These are phyloP conservation scores for Sporothrix humicola DNA, from an alignment of 2,329 filamentous ascomycete genomes.

Conservation along the genomic window DNA sequence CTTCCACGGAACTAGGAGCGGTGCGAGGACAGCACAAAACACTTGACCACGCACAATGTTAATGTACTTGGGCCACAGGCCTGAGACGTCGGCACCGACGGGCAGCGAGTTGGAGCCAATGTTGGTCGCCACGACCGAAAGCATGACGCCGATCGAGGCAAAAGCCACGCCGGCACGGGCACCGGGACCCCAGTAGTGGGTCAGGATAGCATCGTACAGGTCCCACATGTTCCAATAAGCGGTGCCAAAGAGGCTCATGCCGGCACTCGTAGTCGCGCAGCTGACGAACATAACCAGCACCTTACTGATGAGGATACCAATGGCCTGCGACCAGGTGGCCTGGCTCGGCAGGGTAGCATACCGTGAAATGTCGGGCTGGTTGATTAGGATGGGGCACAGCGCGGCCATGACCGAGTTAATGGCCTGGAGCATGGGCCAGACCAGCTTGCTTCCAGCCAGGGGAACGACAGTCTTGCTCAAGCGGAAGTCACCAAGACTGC, in stretches of 20 bases:
- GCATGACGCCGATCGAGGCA: constrained; percentile 39
- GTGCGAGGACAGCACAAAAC: constrained; percentile 47
- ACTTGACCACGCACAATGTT: constrained; percentile 52
- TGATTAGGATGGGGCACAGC: constrained; percentile 34
- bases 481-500: constrained; percentile 32
- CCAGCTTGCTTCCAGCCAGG: constrained; percentile 19
- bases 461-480: constrained; percentile 16
- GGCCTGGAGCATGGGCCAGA: constrained; percentile 36
- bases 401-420: constrained; percentile 36
- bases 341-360: constrained; percentile 43
- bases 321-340: constrained; percentile 44
- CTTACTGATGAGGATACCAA: constrained; percentile 48
- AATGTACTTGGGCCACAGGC: constrained; percentile 50
- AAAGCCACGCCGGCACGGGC: constrained; percentile 50
- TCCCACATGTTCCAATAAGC: constrained; percentile 54
- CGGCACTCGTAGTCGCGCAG: constrained; percentile 40
- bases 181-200: constrained; percentile 47
- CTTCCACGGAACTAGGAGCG: constrained; percentile 42
- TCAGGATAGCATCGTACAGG: constrained; percentile 49
- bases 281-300: constrained; percentile 50
- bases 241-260: constrained; percentile 34
- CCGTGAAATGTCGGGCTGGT: constrained; percentile 50
- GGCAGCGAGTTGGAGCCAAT: constrained; percentile 50
- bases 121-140: constrained; percentile 50
- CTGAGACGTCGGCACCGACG: constrained; percentile 49